A percentile compares a stretch with the other conserved stretches of the same genome.
Conservation (phyloP, 768 basidiomycete species). For the Kwoniella bestiolae region DNA sequence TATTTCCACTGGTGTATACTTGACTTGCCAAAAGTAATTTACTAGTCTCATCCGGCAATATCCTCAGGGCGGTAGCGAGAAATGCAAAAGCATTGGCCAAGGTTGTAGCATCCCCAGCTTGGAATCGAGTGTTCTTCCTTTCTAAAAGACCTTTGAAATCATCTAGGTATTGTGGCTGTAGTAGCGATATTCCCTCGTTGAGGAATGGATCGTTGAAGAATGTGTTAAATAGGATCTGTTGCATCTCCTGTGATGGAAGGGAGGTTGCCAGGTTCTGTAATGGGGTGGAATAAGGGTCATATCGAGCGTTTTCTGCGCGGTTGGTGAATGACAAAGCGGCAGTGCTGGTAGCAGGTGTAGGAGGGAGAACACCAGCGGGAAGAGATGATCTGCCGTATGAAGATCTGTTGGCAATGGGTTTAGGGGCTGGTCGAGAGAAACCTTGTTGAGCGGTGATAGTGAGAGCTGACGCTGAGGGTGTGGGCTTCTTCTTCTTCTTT, state of each 20-base stretch:
- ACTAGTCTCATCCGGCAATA: constrained; percentile 48
- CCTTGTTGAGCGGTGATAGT: constrained; percentile 3
- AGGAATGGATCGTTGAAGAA: constrained; percentile 49
- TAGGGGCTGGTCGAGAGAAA: not conserved
- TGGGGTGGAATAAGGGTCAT: constrained; percentile 39
- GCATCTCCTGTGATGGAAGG: constrained; percentile 41
- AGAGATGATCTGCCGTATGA: constrained; percentile 16
- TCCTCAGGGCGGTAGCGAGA: constrained; percentile 40
- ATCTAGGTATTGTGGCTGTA: constrained; percentile 45
- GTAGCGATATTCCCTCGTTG: constrained; percentile 42
- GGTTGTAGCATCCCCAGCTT: constrained; percentile 50
- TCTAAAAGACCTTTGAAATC: constrained; percentile 38
- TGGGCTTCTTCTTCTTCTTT: constrained; percentile 35
- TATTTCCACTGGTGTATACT: constrained; percentile 3
- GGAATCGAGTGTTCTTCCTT: constrained; percentile 22
- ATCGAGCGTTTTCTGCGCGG: not conserved
- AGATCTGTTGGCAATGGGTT: not conserved
- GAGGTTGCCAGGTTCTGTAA: constrained; percentile 32
- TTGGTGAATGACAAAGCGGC: not conserved
- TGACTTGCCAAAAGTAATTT: constrained; percentile 40
- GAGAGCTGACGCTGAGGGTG: not conserved
- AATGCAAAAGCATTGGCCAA: constrained; percentile 47
- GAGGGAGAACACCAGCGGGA: constrained; percentile 12
- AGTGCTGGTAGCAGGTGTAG: constrained; percentile 18
- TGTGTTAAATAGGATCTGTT: constrained; percentile 46